Percentiles rank a stretch among this genome's conserved stretches.
phyloP scores from a whole-genome alignment of 345 rosid genomes.

The Gossypium mustelinum region DNA sequence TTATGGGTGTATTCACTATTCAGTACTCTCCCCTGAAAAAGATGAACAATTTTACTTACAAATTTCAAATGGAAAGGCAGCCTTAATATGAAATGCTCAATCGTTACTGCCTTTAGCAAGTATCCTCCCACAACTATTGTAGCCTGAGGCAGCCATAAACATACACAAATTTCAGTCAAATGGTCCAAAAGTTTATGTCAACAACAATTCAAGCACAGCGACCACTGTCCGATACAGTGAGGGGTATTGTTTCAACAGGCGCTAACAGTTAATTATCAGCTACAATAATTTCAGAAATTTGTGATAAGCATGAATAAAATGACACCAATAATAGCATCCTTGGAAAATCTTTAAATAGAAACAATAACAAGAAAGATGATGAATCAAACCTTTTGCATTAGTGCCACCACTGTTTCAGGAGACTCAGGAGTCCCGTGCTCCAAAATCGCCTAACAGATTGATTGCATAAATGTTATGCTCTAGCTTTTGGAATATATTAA shows the following conservation, averaged over 20 bases:
- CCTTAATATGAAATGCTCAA: slow-evolving; percentile 88
- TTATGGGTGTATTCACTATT: neutral
- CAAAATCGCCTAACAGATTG: slow-evolving; percentile 54
- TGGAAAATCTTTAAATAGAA: neutral
- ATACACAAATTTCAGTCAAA: neutral
- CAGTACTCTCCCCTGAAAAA: neutral
- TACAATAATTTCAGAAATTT: neutral
- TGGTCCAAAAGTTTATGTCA: neutral
- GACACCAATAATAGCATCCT: neutral
- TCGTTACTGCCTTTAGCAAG: slow-evolving; percentile 69
- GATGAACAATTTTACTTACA: slow-evolving; percentile 38
- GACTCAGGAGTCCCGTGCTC: slow-evolving; percentile 73
- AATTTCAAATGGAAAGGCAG: slow-evolving; percentile 88
- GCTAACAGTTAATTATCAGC: neutral
- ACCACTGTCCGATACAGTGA: neutral
- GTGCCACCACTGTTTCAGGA: slow-evolving; percentile 74
- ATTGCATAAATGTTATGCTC: slow-evolving; percentile 11
- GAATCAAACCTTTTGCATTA: slow-evolving; percentile 76
- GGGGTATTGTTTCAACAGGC: neutral
- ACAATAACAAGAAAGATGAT: neutral
- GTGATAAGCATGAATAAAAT: slow-evolving; percentile 1
- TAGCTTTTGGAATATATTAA: neutral
- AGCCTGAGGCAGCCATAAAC: slow-evolving; percentile 52
- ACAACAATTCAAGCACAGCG: neutral
- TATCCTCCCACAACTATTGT: slow-evolving; percentile 69